Base-by-base conservation (phyloP, 2,329 filamentous ascomycete genomes). In the Apiospora koreana region DNA sequence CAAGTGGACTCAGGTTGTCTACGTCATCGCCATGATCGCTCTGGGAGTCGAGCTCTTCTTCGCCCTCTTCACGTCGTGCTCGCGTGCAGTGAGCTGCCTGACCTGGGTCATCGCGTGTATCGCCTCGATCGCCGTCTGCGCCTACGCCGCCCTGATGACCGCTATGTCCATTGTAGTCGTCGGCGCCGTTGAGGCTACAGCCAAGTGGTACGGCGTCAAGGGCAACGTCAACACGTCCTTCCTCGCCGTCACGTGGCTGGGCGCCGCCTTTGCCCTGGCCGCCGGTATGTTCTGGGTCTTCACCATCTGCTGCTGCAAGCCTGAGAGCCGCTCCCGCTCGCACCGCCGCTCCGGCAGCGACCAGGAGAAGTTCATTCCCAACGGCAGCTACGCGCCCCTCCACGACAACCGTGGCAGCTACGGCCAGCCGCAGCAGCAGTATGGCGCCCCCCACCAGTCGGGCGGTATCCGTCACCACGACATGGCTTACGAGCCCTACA, bases 281-380 rank as follows among this genome's bases (percentile, higher is more conserved):
- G 92, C 92, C 9, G 89, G 89, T 73, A 83, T 97, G 79, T 81
- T 98, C 91, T 98, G 96, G 95, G 84, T 95, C 78, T 89, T 97
- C 81, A 94, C 91, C 81, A 88, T 93, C 77, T 98, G 95, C 91
- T 98, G 95, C 89, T 97, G 95, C 86, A 90, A 88, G 70, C 82
- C 84, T 75, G 93, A 94, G 74, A 81, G 79, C 75, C 80, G 79
- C 73, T 72, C 76, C 65, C 71, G 74, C 69, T 70, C 73, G 62
- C 72, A 74, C 69, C 66, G 76, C 65, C 73, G 75, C 68, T 75
- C 75, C 65, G 83, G 86, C 71, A 79, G 77, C 79, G 87, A 86
- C 71, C 79, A 77, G 79, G 87, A 89, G 83, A 89, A 89, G 83
- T 80, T 85, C 65, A 76, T 85, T 12, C 80, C 83, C n/a, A 68